Percentiles rank a stretch among this genome's conserved stretches.
These are phyloP conservation scores for Pseudozyma sp. DNA, from an alignment of 1,284 basidiomycete genomes.

Conservation along the genomic window DNA sequence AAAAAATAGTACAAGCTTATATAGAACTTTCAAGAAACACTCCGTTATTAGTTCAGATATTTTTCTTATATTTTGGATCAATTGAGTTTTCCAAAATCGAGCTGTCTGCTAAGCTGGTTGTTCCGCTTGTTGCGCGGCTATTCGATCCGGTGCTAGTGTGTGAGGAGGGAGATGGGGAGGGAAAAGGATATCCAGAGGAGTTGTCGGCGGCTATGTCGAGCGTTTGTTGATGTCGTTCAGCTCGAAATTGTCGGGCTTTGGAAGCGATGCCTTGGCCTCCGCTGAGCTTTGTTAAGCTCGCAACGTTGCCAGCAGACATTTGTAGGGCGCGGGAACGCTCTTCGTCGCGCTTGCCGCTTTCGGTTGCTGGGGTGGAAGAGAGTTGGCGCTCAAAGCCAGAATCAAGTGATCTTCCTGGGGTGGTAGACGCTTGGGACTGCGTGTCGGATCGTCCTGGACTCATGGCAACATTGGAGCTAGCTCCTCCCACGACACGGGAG, in stretches of 20 bases:
- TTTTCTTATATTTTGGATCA: no score
- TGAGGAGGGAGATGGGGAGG: conserved; percentile 11
- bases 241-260: conserved; percentile 36
- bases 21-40: no score
- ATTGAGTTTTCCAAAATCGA: conserved; percentile 41
- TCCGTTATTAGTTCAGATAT: no score
- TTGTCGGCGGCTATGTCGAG: conserved; percentile 32
- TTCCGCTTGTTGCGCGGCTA: conserved; percentile 30
- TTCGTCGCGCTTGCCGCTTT: conserved; percentile 19
- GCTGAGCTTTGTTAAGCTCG: conserved; percentile 33
- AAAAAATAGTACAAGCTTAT: no score
- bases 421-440: conserved; percentile 30
- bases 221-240: conserved; percentile 40
- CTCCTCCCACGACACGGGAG: conserved; percentile 52
- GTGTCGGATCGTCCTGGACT: conserved; percentile 27
- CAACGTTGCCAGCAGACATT: conserved; percentile 27
- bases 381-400: conserved; percentile 12
- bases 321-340: conserved; percentile 40
- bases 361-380: conserved; percentile 24
- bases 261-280: conserved; percentile 34
- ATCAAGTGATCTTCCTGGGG: conserved; percentile 17
- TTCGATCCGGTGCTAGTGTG: conserved; percentile 18
- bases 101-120: conserved; percentile 33
- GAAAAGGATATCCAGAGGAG: conserved; percentile 25
- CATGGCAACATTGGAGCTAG: conserved; percentile 13